Base-by-base conservation (phyloP, 1,284 basidiomycete species). In the Pseudozyma sp. region DNA sequence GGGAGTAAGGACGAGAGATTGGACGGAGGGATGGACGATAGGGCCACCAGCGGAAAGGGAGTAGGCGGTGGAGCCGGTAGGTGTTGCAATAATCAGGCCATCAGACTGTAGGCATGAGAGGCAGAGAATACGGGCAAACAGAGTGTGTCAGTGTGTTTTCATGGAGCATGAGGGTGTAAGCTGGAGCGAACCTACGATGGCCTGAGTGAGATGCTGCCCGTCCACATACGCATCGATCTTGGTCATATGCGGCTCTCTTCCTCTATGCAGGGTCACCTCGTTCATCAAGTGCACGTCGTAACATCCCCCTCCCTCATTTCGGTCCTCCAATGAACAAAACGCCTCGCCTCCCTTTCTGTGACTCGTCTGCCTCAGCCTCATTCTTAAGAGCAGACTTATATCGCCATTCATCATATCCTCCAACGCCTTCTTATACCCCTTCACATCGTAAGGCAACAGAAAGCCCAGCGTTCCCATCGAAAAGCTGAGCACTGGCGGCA, bases 381-480 rank as follows among this genome's bases (percentile, higher is more conserved):
- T 84, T 1, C 83, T 48, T 10, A 84, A 50, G 16, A 83, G 48
- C 25, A 85, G 63, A 10, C 72, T 70, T 21, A 80, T 74, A 18
- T 77, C 63, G 4, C 77, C 75, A 0, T 70, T 42, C 2, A 84
- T 18, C 44, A 84, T 67, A 36, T 83, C 82, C 5, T 54, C 48
- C 12, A 85, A 42, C 12, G 81, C 76, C 19, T 67, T 50, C 16
- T 67, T 68, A 54, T 79, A 83, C 1, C 71, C 56, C 1, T 52
- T 59, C 36, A 84, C 79, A 62, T 84, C 80, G 86, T 97, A 97
- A 0, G 96, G 95, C 18, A 98, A 88, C 16, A 98, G 86, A 85
- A 98, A 98, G 1, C 95, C 95, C 0, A 98, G 87, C 1, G 93
- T 95, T 8, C 95, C 96, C 92, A 97, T 94, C 0, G 93, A 95